These are phyloP conservation scores for Acacia acuminata DNA, from an alignment of 306 rosid species.

Conservation along the genomic window DNA sequence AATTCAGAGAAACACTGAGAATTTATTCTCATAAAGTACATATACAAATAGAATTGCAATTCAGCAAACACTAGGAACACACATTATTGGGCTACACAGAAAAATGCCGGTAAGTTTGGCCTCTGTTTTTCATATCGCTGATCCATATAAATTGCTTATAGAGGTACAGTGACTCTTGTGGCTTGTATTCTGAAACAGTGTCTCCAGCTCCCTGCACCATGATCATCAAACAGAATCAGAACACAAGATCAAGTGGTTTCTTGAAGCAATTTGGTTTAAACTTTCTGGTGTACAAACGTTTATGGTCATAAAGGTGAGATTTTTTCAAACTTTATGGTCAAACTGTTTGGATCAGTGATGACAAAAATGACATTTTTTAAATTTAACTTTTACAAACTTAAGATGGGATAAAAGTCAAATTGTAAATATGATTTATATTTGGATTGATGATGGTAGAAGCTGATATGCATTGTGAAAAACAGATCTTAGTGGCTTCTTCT, in stretches of 20 bases:
- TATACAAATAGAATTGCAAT: not conserved
- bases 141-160: slow-evolving; percentile 70
- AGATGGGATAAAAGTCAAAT: no score
- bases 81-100: not conserved
- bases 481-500: no score
- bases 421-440: no score
- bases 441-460: no score
- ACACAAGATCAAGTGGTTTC: not conserved
- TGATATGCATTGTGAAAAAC: no score
- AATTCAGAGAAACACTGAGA: not conserved
- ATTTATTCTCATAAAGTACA: not conserved
- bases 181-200: slow-evolving; percentile 27
- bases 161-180: slow-evolving; percentile 47
- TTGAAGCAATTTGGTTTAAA: not conserved
- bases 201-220: slow-evolving; percentile 86
- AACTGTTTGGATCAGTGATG: no score
- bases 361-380: no score
- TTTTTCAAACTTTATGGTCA: slow-evolving; percentile 17
- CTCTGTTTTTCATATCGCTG: slow-evolving; percentile 21
- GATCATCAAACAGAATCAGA: slow-evolving; percentile 16
- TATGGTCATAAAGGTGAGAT: slow-evolving; percentile 71
- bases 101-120: not conserved
- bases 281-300: slow-evolving; percentile 47
- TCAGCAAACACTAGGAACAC: not conserved
- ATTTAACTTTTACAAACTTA: no score